Evolutionary conservation across 1,284 basidiomycete genomes (phyloP).

Genomic region (Apiotrichum siamense): DNA sequence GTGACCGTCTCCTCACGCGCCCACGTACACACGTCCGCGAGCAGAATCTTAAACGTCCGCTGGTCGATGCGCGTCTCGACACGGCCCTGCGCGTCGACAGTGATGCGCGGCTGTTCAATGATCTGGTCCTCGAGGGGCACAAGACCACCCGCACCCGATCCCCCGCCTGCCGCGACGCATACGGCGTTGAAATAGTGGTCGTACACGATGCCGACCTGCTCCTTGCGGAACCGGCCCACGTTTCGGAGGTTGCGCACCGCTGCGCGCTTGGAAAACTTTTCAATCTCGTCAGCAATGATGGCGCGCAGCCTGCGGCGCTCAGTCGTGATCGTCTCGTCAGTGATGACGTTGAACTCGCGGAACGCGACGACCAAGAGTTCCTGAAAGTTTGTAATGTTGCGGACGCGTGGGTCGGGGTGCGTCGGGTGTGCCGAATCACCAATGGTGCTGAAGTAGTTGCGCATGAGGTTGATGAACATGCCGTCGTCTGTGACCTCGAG

Average conservation of each 20-base stretch:
- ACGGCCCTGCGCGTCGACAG: conserved; percentile 56
- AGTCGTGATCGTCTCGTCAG: conserved; percentile 84
- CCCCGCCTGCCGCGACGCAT: conserved; percentile 57
- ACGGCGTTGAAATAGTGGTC: conserved; percentile 85
- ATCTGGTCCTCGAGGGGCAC: conserved; percentile 25
- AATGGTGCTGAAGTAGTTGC: conserved; percentile 87
- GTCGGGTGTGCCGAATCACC: conserved; percentile 92
- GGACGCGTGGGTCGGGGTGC: conserved; percentile 78
- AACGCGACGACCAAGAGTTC: conserved; percentile 93
- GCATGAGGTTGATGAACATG: conserved; percentile 90
- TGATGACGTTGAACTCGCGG: conserved; percentile 94
- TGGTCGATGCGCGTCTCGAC: conserved; percentile 84
- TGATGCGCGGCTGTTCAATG: conserved; percentile 36
- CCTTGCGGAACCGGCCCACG: conserved; percentile 76
- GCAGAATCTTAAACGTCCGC: conserved; percentile 77
- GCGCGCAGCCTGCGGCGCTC: conserved; percentile 82
- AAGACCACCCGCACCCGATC: conserved; percentile 13
- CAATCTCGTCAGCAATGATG: conserved; percentile 89
- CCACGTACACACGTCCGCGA: conserved; percentile 93
- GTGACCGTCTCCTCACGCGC: conserved; percentile 92
- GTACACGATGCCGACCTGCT: conserved; percentile 82
- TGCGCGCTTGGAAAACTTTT: conserved; percentile 91
- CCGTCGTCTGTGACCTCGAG: conserved; percentile 97
- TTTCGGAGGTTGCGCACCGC: conserved; percentile 83
- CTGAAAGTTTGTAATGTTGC: conserved; percentile 96